These are phyloP conservation scores for Beauveria sp. DNA, from an alignment of 2,329 filamentous ascomycete genomes.

Conservation along the genomic window DNA sequence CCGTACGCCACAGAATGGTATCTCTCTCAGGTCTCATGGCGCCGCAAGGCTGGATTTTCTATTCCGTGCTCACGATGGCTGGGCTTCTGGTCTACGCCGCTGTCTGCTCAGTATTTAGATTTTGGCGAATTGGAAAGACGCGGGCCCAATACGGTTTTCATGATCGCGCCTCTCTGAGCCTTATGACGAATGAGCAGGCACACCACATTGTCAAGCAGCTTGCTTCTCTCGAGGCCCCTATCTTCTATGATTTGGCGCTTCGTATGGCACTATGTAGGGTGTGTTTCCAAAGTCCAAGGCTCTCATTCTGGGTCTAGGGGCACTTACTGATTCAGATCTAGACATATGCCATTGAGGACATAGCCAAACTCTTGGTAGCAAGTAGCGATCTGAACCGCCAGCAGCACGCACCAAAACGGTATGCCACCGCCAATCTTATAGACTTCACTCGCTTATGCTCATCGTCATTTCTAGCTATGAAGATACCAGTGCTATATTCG, in stretches of 20 bases:
- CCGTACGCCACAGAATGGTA: not conserved
- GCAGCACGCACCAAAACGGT: conserved; percentile 29
- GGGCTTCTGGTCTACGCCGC: conserved; percentile 23
- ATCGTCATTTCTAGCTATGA: conserved; percentile 27
- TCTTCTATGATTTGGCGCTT: conserved; percentile 28
- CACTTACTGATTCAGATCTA: conserved; percentile 11
- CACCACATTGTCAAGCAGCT: conserved; percentile 34
- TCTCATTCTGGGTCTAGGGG: no score
- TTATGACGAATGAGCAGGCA: conserved; percentile 37
- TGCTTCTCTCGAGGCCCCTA: conserved; percentile 29
- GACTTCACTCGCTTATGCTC: no score
- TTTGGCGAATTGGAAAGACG: conserved; percentile 24
- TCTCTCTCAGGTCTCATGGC: not conserved
- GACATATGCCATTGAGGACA: conserved; percentile 33
- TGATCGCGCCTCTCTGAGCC: conserved; percentile 27
- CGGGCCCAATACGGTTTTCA: conserved; percentile 24
- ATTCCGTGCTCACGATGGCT: conserved; percentile 9
- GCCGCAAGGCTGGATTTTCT: not conserved
- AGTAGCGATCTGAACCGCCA: conserved; percentile 28
- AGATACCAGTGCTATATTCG: conserved; percentile 31
- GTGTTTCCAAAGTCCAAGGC: not conserved
- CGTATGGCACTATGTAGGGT: conserved; percentile 36
- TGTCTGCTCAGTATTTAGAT: conserved; percentile 31
- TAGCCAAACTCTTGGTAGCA: conserved; percentile 29
- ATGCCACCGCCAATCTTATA: not conserved